These are phyloP conservation scores for Aquilaria yunnanensis DNA, from an alignment of 345 rosid species.

Conservation along the genomic window DNA sequence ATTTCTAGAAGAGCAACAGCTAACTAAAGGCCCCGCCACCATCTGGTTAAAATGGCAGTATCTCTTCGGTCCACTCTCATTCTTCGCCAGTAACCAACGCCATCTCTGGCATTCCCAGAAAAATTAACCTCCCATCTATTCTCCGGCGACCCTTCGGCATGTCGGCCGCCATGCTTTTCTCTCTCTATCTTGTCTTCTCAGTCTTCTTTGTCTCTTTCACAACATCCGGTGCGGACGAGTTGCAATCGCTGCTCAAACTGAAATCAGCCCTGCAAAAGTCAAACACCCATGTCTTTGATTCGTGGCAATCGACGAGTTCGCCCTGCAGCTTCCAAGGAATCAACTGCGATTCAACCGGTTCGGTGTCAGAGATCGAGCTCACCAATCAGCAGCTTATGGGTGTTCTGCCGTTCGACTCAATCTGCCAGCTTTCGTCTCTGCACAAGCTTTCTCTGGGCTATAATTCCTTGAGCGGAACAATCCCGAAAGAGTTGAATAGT, in stretches of 20 bases:
- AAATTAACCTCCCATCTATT: background rate
- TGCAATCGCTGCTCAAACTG: conserved; percentile 39
- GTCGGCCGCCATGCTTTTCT: conserved; percentile 17
- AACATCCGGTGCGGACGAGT: conserved; percentile 62
- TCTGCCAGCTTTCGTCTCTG: conserved; percentile 52
- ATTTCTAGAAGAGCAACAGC: background rate
- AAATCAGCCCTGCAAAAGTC: conserved; percentile 33
- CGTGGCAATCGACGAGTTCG: conserved; percentile 37
- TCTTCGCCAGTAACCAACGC: background rate
- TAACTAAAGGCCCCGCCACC: background rate
- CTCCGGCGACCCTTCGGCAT: conserved; percentile 17
- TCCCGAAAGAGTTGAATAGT: conserved; percentile 30
- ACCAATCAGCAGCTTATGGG: conserved; percentile 41
- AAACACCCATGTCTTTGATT: conserved; percentile 28
- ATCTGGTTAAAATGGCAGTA: conserved; percentile 1
- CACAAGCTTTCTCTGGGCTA: conserved; percentile 63
- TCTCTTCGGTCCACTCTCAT: conserved; percentile 3
- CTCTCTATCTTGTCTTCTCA: conserved; percentile 24
- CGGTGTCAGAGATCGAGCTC: conserved; percentile 64
- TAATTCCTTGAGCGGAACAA: conserved; percentile 45
- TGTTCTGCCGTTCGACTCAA: conserved; percentile 36
- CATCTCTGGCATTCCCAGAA: background rate
- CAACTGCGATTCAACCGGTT: conserved; percentile 37
- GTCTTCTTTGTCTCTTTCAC: conserved; percentile 15
- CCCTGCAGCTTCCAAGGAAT: conserved; percentile 58